Evolutionary conservation across 179 eudicot genomes (phyloP).

Genomic region (Beta macrorhiza): DNA sequence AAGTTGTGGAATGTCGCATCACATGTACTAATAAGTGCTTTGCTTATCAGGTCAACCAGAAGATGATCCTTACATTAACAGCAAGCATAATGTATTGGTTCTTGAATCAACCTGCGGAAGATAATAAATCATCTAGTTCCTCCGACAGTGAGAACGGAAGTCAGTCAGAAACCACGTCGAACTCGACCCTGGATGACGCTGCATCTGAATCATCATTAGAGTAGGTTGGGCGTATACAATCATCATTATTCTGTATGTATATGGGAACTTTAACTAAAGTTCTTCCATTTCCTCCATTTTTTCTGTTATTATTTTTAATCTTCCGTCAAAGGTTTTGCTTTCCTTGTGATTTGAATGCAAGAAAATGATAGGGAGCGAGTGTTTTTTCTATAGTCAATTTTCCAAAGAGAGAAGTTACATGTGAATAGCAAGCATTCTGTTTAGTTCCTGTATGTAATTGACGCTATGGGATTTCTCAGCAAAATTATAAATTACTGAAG

Average conservation of each 20-base stretch:
- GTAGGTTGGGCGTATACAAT: conserved; percentile 29
- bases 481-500: background rate
- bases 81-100: conserved; percentile 98
- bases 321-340: conserved; percentile 19
- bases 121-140: conserved; percentile 57
- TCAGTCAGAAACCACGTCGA: conserved; percentile 70
- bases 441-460: conserved; percentile 14
- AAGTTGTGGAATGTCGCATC: no score
- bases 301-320: background rate
- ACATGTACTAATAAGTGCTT: background rate
- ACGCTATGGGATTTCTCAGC: background rate
- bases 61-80: conserved; percentile 92
- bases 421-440: conserved; percentile 35
- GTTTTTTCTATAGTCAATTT: conserved; percentile 10
- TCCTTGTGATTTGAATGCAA: conserved; percentile 9
- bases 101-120: conserved; percentile 75
- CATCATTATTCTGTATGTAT: conserved; percentile 19
- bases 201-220: conserved; percentile 83
- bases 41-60: conserved; percentile 75
- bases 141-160: conserved; percentile 87
- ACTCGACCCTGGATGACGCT: conserved; percentile 75
- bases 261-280: conserved; percentile 36
- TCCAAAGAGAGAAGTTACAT: conserved; percentile 26
- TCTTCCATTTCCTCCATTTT: conserved; percentile 13
- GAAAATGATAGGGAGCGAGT: conserved; percentile 20